Base-by-base conservation (phyloP, 805 yeast genomes). In the Nakazawaea wyomingensis region DNA sequence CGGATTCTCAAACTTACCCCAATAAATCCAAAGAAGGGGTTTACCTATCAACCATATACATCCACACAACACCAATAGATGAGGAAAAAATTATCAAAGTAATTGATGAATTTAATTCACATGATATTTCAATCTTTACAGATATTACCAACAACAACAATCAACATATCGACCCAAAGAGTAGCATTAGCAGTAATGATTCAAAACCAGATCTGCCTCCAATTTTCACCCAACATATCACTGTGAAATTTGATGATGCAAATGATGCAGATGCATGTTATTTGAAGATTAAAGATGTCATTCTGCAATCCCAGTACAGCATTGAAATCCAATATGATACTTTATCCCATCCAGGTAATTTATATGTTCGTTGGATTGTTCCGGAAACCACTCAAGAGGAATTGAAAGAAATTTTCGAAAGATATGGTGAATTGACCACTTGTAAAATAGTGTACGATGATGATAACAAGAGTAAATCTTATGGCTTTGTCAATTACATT, bases 401-500 rank as follows among this genome's bases (percentile, higher is more conserved):
- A 24, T 48, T 73, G 28, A 54, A 52, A 22, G 58, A 64, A 9
- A 51, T 69, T 2, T 71, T 72, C 52, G 50, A 53, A 35, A 56
- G 57, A 10, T 72, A 54, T 50, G 79, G 79, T 16, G 63, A 65
- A 1, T 57, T 72, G 7, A 47, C 65, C 8, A 64, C 74, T 4
- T 65, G 77, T 47, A 76, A 76, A 48, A 61, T 76, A 13, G 70
- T 76, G 6, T 57, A 61, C 41, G 73, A 74, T 48, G 73, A 71
- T 22, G 62, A 52, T 45, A 76, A 77, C 10, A 54, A 54, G 19
- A 64, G 71, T 22, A 66, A 64, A 49, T 77, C 80, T 19, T 78
- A 71, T 56, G 93, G 91, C 7, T 85, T 85, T 60, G 74, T 85
- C 14, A 82, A 84, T 48, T 85, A 71, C 55, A 65, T 72, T 39